A percentile compares a stretch with the other conserved stretches of the same genome.
Conservation (phyloP, 257 asterid species). For the Scutellaria baicalensis region DNA sequence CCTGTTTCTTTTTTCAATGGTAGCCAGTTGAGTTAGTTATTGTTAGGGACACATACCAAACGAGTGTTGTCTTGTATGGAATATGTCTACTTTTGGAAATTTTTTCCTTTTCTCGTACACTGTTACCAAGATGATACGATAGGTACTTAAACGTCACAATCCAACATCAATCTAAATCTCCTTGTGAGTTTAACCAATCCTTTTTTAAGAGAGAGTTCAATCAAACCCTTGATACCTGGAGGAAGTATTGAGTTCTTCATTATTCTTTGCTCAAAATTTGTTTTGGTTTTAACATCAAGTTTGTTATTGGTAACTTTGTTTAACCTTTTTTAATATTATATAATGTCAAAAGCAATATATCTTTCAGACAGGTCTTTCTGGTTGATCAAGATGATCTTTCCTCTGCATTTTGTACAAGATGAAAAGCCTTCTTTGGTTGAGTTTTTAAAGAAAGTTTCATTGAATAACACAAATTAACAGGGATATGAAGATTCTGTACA, state of each 20-base stretch:
- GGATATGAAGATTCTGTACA: neutral
- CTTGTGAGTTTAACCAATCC: too few relatives aligned
- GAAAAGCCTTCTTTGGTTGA: neutral
- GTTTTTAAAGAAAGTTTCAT: neutral
- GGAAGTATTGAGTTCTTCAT: neutral
- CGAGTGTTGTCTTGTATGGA: neutral
- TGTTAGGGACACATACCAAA: neutral
- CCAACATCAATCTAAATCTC: neutral
- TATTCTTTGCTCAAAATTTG: neutral
- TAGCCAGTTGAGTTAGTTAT: neutral
- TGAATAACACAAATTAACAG: neutral
- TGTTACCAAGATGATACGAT: neutral
- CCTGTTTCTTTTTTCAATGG: neutral
- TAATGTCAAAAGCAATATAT: neutral
- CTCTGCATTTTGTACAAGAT: neutral
- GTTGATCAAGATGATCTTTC: neutral
- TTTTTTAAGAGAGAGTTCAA: neutral
- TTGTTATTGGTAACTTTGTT: neutral
- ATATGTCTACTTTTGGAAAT: neutral
- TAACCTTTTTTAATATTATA: neutral
- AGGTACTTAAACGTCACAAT: neutral
- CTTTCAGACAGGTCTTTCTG: neutral
- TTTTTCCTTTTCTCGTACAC: neutral
- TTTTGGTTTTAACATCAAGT: neutral
- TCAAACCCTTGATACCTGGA: neutral